Evolutionary conservation across 139 green algal species (phyloP).

Genomic region (Chlamydomonas schloesseri): DNA sequence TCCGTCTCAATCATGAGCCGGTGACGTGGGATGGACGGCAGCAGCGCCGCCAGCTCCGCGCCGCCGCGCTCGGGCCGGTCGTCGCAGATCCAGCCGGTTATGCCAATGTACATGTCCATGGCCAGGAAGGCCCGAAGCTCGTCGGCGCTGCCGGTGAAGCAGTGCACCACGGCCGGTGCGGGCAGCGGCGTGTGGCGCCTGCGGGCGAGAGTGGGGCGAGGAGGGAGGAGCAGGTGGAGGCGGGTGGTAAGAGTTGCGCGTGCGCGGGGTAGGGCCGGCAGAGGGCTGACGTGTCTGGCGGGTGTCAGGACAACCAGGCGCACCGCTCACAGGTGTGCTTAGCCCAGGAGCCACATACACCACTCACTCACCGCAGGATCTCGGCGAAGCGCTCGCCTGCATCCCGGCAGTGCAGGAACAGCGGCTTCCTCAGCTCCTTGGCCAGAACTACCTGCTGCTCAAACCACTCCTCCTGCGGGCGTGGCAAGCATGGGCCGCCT

Average conservation of each 20-base stretch:
- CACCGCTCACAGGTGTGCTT: too few relatives aligned
- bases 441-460: conserved; percentile 67
- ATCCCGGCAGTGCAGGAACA: conserved; percentile 89
- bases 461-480: conserved; percentile 37
- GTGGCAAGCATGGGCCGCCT: neutral
- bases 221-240: neutral
- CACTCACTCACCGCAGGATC: conserved; percentile 56
- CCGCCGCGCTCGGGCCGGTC: conserved; percentile 76
- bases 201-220: neutral
- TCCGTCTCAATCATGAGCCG: conserved; percentile 86
- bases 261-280: too few relatives aligned
- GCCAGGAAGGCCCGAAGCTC: conserved; percentile 72
- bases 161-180: conserved; percentile 77
- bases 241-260: too few relatives aligned
- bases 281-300: too few relatives aligned
- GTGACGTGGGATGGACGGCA: conserved; percentile 69
- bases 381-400: conserved; percentile 62
- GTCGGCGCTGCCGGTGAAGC: conserved; percentile 76
- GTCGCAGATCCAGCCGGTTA: conserved; percentile 63
- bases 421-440: conserved; percentile 70
- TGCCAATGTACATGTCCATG: conserved; percentile 73
- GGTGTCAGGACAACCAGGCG: too few relatives aligned
- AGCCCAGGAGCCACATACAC: too few relatives aligned
- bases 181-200: conserved; percentile 52
- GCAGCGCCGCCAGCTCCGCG: conserved; percentile 71